Base-by-base conservation (phyloP, 1,284 basidiomycete genomes). In the Xerocomus amazonicus region DNA sequence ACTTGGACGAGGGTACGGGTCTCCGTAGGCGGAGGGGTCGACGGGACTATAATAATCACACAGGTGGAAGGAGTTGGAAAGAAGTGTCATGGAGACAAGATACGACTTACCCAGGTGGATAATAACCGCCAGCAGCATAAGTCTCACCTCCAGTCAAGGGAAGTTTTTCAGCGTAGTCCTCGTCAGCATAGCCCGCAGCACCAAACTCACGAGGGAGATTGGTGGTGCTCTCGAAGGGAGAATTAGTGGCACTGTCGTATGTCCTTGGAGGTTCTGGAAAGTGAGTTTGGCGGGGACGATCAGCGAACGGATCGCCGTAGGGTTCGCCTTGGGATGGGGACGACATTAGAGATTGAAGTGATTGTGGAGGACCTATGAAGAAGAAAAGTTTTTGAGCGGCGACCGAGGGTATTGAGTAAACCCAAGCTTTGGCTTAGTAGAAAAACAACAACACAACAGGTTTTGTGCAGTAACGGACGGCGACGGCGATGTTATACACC, bases 91-190 rank as follows among this genome's bases (percentile, higher is more conserved):
- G 32, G 12, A 50, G 29, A 48, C 12, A 17, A 17, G 28, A 29
- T 13, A 14, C 6, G 31, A 72, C 83, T 66, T 63, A 86, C 86
- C 72, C 71, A 34, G 87, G 86, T 45, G 87, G 87, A 59, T 90
- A 90, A 60, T 82, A 82, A 39, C 83, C 78, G 43, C 69, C 67
- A 53, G 80, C 75, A 47, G 74, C 59, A 57, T 79, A 81, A 50
- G 56, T 63, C 54, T 81, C 72, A 29, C 76, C 79, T 38, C 70
- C 70, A 31, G 79, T 87, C 59, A 90, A 70, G 19, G 87, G 88
- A 56, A 79, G 75, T 60, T 90, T 90, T 69, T 90, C 88, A 34
- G 79, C 64, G 55, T 74, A 78, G 6, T 88, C 85, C 43, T 87
- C 81, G 51, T 87, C 84, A 12, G 71, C 75, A 56, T 80, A 80